Conservation (phyloP, 2,329 filamentous ascomycete species). For the Rhexocercosporidium sp. region DNA sequence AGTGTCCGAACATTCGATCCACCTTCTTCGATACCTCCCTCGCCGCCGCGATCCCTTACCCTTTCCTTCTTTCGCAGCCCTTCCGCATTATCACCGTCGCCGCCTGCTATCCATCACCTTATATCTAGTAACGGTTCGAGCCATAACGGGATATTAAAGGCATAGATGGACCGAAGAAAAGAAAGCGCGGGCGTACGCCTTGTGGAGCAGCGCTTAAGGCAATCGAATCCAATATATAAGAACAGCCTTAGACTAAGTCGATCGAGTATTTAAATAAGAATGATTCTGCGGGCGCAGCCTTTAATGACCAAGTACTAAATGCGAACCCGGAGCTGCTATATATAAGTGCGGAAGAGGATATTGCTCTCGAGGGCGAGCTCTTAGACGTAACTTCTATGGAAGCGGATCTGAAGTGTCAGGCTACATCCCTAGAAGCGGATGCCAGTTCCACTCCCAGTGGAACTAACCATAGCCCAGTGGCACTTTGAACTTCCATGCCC, state of each 20-base stretch:
- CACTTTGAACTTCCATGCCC: too few species aligned
- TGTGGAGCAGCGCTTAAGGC: too few species aligned
- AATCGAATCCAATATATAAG: too few species aligned
- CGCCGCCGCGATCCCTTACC: background rate
- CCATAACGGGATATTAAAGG: background rate
- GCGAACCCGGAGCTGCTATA: background rate
- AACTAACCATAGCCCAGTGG: too few species aligned
- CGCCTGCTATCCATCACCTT: background rate
- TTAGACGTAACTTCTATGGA: background rate
- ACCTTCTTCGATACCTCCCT: background rate
- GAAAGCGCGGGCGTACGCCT: background rate
- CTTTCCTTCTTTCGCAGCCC: background rate
- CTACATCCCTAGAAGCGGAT: too few species aligned
- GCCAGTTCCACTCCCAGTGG: too few species aligned
- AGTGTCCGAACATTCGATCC: background rate
- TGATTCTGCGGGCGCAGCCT: background rate
- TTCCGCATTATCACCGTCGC: background rate
- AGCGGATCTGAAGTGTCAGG: background rate
- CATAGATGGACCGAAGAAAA: background rate
- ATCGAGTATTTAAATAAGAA: background rate
- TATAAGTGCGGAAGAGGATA: background rate
- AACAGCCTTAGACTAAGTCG: too few species aligned
- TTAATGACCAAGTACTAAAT: background rate
- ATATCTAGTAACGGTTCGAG: background rate
- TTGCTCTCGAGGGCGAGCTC: background rate